Conservation (phyloP, 176 grass and related monocot genomes). For the Triticum turgidum region DNA sequence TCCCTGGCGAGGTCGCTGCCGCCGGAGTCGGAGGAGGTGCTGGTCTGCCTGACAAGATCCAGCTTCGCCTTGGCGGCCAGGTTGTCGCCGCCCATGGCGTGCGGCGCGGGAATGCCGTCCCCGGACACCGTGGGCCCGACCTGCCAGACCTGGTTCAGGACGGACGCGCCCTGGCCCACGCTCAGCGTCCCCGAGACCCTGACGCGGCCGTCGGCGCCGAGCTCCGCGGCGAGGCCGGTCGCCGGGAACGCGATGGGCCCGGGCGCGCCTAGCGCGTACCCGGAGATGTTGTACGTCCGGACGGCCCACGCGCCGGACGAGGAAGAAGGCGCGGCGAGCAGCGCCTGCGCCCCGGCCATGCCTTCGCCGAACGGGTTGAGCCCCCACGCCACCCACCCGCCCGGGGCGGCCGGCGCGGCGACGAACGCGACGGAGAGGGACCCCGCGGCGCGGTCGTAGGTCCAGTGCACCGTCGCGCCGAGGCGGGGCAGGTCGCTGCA, state of each 20-base stretch:
- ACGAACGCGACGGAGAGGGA: conserved; percentile 60
- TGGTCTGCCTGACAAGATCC: conserved; percentile 50
- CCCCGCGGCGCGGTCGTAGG: conserved; percentile 37
- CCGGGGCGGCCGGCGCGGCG: conserved; percentile 26
- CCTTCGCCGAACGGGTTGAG: conserved; percentile 43
- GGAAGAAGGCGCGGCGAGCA: conserved; percentile 47
- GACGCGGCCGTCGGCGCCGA: conserved; percentile 41
- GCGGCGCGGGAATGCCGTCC: background rate
- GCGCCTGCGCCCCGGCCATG: conserved; percentile 58
- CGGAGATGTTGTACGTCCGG: conserved; percentile 47
- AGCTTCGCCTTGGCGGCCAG: conserved; percentile 45
- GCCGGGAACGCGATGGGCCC: conserved; percentile 32
- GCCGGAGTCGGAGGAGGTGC: conserved; percentile 14
- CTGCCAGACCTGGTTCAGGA: conserved; percentile 79
- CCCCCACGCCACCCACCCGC: conserved; percentile 69
- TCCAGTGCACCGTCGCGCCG: conserved; percentile 63
- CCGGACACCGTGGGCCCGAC: conserved; percentile 17
- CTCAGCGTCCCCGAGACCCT: conserved; percentile 50
- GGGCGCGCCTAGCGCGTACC: background rate
- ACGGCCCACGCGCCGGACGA: conserved; percentile 32
- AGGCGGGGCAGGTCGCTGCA: conserved; percentile 61
- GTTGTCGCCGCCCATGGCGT: conserved; percentile 23
- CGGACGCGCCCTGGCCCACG: conserved; percentile 23
- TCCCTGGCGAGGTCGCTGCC: conserved; percentile 14
- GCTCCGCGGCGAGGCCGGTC: conserved; percentile 47